Conservation (phyloP, 495 filamentous ascomycete species). For the Parachaetomium inaequale region DNA sequence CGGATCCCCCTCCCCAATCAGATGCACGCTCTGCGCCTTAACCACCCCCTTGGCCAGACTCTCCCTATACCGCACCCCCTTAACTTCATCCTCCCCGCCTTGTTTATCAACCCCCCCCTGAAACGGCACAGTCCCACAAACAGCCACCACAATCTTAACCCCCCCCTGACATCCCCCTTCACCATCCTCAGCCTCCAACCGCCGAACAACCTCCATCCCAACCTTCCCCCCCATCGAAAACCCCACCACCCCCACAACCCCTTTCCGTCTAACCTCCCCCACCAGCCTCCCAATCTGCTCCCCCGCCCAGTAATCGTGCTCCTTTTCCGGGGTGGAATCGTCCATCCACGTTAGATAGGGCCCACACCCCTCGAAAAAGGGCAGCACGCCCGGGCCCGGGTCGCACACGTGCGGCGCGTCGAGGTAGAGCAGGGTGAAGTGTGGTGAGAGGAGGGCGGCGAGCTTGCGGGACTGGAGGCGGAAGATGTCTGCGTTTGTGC, state of each 20-base stretch:
- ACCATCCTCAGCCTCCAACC: conserved; percentile 15
- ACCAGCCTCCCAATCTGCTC: not conserved
- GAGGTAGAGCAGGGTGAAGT: conserved; percentile 29
- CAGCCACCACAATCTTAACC: conserved; percentile 20
- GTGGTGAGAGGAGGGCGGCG: conserved; percentile 16
- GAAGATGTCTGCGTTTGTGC: conserved; percentile 31
- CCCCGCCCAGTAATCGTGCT: conserved; percentile 12
- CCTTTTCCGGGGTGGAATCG: conserved; percentile 1
- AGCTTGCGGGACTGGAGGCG: conserved; percentile 30
- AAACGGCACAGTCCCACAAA: conserved; percentile 31
- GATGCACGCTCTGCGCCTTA: conserved; percentile 24
- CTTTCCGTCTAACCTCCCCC: not conserved
- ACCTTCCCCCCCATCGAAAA: conserved; percentile 35
- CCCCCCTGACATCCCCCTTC: conserved; percentile 1
- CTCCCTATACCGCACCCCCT: not conserved
- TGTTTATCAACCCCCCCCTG: not conserved
- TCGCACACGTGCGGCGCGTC: conserved; percentile 16
- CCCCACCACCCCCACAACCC: conserved; percentile 29
- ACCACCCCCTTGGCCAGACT: conserved; percentile 14
- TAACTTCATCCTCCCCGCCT: not conserved
- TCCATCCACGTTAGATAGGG: conserved; percentile 28
- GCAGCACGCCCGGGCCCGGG: conserved; percentile 27
- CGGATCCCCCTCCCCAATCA: conserved; percentile 29
- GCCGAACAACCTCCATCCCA: conserved; percentile 22
- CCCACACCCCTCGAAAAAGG: conserved; percentile 27